Percentiles rank a stretch among this genome's conserved stretches.
These are phyloP conservation scores for Leishmania tarentolae DNA, from an alignment of 208 protist genomes.

Conservation along the genomic window DNA sequence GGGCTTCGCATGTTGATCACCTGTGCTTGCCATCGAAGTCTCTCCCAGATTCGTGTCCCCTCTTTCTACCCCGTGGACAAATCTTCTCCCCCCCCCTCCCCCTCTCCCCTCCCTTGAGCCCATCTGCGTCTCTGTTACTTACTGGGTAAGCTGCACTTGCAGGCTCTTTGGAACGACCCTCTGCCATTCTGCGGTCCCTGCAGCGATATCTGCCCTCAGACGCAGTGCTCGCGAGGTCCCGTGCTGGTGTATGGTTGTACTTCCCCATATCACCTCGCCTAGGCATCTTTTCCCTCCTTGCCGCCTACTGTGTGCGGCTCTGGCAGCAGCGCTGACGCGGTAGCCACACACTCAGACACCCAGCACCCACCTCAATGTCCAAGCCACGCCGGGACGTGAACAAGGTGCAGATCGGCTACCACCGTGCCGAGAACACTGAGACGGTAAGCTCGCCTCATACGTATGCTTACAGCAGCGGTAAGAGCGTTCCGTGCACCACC, in stretches of 20 bases:
- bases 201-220: background rate
- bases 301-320: background rate
- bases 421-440: conserved; percentile 80
- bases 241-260: background rate
- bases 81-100: background rate
- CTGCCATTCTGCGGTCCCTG: background rate
- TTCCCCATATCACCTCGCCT: background rate
- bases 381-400: conserved; percentile 37
- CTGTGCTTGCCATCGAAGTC: background rate
- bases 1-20: background rate
- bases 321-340: background rate
- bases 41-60: background rate
- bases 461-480: conserved; percentile 50
- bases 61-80: background rate
- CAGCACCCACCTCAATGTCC: conserved; percentile 3
- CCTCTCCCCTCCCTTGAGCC: background rate
- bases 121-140: background rate
- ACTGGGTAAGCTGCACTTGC: too few relatives aligned
- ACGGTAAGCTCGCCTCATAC: conserved; percentile 86
- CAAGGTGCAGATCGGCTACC: conserved; percentile 73
- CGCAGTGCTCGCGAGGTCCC: background rate
- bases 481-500: conserved; percentile 48
- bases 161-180: background rate
- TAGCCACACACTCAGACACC: background rate
- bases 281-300: background rate